Conservation (phyloP, 371 early-diverging fungal genomes). For the Capniomyces stellatus region DNA sequence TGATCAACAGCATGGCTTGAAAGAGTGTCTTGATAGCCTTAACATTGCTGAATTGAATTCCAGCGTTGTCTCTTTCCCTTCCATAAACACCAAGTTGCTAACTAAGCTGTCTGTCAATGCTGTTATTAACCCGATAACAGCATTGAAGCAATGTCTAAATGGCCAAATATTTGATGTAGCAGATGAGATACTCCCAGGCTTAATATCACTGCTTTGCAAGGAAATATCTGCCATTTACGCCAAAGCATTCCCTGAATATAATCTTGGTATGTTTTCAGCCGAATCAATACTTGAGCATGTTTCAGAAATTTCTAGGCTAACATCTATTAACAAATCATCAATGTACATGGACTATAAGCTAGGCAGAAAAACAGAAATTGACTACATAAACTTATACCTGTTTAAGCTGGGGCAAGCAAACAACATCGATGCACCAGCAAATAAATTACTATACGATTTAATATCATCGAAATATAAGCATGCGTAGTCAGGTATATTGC, state of each 20-base stretch:
- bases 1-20: conserved; percentile 7
- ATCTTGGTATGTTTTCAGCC: background rate
- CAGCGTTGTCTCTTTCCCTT: conserved; percentile 19
- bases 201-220: background rate
- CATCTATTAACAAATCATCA: conserved; percentile 32
- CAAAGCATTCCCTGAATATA: background rate
- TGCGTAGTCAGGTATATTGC: no score
- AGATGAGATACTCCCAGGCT: background rate
- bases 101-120: conserved; percentile 39
- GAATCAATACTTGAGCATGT: conserved; percentile 14
- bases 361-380: conserved; percentile 30
- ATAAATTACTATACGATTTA: conserved; percentile 15
- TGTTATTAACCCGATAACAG: conserved; percentile 33
- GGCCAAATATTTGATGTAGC: conserved; percentile 6
- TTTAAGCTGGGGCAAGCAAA: conserved; percentile 14
- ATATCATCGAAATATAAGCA: no score
- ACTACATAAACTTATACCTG: conserved; percentile 41
- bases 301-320: conserved; percentile 11
- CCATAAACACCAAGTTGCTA: conserved; percentile 24
- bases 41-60: conserved; percentile 16
- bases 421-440: conserved; percentile 17
- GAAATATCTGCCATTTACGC: background rate
- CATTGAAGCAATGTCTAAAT: conserved; percentile 28
- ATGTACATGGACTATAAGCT: conserved; percentile 32
- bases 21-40: conserved; percentile 8